These are phyloP conservation scores for Crassisporium funariophilum DNA, from an alignment of 768 basidiomycete genomes.

Conservation along the genomic window DNA sequence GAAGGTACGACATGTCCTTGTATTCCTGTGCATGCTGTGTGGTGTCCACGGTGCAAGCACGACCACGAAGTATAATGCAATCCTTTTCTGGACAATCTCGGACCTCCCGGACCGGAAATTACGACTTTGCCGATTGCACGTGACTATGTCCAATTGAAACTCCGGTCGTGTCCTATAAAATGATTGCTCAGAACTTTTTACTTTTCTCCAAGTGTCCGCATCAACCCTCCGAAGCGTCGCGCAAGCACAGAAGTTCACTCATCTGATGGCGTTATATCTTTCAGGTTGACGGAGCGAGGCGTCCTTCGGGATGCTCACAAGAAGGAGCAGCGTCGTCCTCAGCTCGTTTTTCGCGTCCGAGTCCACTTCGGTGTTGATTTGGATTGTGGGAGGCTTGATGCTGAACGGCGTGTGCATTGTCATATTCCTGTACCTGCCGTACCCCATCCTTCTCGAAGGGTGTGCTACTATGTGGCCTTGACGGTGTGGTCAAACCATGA, in stretches of 20 bases:
- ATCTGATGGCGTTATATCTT: constrained; percentile 63
- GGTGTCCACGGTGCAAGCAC: no score
- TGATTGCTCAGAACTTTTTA: constrained; percentile 16
- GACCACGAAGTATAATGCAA: no score
- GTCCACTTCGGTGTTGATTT: constrained; percentile 62
- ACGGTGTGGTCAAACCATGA: constrained; percentile 86
- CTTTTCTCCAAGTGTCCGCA: constrained; percentile 58
- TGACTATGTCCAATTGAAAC: constrained; percentile 26
- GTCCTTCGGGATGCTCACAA: constrained; percentile 45
- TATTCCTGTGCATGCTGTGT: no score
- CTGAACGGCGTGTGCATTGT: constrained; percentile 53
- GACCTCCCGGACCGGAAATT: no score
- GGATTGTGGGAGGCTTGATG: constrained; percentile 43
- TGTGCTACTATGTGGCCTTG: constrained; percentile 78
- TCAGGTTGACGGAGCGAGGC: constrained; percentile 82
- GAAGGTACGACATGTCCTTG: no score
- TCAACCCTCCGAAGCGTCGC: constrained; percentile 71
- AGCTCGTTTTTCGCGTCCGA: constrained; percentile 40
- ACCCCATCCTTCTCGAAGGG: constrained; percentile 35
- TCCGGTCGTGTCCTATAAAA: constrained; percentile 33
- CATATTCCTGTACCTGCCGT: constrained; percentile 86
- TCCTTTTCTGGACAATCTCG: no score
- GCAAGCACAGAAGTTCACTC: constrained; percentile 50
- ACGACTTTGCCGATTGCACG: constrained; percentile 4
- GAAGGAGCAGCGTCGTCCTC: constrained; percentile 38